Percentiles rank a stretch among this genome's conserved stretches.
These are phyloP conservation scores for Scalesia atractyloides DNA, from an alignment of 129 eudicot genomes.

Conservation along the genomic window DNA sequence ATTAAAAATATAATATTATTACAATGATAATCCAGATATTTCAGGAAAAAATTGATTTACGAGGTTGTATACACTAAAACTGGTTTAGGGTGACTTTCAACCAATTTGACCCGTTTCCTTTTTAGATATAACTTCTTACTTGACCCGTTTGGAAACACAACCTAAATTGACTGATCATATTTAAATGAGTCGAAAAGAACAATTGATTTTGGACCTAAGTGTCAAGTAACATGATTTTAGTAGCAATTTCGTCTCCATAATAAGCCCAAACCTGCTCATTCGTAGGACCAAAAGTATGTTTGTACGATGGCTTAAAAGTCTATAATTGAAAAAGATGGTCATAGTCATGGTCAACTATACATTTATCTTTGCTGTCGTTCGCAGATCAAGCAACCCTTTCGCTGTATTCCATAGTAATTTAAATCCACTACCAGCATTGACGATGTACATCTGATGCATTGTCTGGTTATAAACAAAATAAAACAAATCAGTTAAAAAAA, in stretches of 20 bases:
- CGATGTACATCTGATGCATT: constrained; percentile 85
- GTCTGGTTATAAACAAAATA: constrained; percentile 46
- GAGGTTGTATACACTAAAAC: no score
- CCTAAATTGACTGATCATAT: not conserved
- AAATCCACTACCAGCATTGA: constrained; percentile 89
- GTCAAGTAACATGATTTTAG: not conserved
- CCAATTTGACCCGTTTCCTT: not conserved
- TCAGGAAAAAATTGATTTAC: no score
- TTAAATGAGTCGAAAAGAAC: not conserved
- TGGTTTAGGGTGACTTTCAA: not conserved
- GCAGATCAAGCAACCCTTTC: constrained; percentile 85
- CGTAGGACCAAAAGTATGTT: not conserved
- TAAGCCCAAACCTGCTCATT: not conserved
- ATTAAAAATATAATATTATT: not conserved
- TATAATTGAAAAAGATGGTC: not conserved
- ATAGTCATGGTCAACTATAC: constrained; percentile 36
- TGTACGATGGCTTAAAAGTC: not conserved
- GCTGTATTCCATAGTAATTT: constrained; percentile 75
- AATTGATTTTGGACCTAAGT: not conserved
- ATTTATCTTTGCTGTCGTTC: constrained; percentile 85
- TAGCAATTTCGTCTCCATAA: not conserved
- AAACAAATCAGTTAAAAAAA: not conserved
- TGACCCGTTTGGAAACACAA: not conserved
- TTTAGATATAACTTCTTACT: not conserved
- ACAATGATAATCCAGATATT: no score